These are phyloP conservation scores for Taiozyma sp. DNA, from an alignment of 1,139 yeast genomes.

Conservation along the genomic window DNA sequence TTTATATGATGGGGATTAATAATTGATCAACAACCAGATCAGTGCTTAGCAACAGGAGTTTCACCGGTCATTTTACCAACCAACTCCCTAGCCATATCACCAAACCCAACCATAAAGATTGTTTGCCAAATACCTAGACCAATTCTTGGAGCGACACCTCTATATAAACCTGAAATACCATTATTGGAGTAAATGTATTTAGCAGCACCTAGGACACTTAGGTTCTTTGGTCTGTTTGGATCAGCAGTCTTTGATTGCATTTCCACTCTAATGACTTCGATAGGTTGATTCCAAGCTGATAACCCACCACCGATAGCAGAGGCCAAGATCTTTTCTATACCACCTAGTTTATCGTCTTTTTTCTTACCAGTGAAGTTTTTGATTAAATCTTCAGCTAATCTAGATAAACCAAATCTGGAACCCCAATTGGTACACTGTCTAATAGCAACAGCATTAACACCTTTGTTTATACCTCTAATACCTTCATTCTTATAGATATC, in stretches of 20 bases:
- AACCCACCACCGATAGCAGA: conserved; percentile 95
- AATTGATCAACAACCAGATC: conserved; percentile 2
- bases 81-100: conserved; percentile 78
- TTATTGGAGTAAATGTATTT: conserved; percentile 75
- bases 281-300: conserved; percentile 98
- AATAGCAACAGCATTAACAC: conserved; percentile 98
- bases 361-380: conserved; percentile 57
- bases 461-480: conserved; percentile 89
- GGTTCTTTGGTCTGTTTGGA: conserved; percentile 92
- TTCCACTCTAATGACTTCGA: conserved; percentile 95
- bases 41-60: conserved; percentile 42
- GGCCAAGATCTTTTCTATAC: conserved; percentile 79
- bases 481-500: conserved; percentile 85
- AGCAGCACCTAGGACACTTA: conserved; percentile 74
- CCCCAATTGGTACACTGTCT: conserved; percentile 99
- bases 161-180: conserved; percentile 86
- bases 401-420: conserved; percentile 86
- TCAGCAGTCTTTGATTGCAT: conserved; percentile 93
- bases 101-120: conserved; percentile 98
- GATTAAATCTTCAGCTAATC: conserved; percentile 86
- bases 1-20: too few relatives aligned
- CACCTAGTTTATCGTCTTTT: conserved; percentile 56
- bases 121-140: conserved; percentile 99
- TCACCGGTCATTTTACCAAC: conserved; percentile 56
- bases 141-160: conserved; percentile 96